phyloP scores from a whole-genome alignment of 2,329 filamentous ascomycete genomes.

The Penicillium brasilianum region DNA sequence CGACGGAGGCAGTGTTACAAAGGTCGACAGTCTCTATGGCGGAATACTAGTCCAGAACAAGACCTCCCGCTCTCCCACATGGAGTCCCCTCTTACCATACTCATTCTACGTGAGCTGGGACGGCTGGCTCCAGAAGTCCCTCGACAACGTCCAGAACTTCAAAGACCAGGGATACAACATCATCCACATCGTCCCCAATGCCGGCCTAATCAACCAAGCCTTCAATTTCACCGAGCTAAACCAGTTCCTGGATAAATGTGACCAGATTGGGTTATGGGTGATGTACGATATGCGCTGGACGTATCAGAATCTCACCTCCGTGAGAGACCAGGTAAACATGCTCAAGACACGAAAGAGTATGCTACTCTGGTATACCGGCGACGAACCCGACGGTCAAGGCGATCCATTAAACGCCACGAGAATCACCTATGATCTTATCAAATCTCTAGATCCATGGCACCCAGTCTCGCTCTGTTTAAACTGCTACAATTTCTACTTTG shows the following conservation, averaged over 20 bases:
- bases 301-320: conserved; percentile 46
- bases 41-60: conserved; percentile 51
- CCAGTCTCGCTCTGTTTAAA: conserved; percentile 65
- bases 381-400: conserved; percentile 63
- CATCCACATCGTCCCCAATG: conserved; percentile 52
- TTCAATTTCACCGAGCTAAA: conserved; percentile 48
- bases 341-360: conserved; percentile 36
- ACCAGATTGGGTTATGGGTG: conserved; percentile 52
- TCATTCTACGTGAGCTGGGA: conserved; percentile 54
- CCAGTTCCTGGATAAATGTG: conserved; percentile 50
- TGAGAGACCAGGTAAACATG: conserved; percentile 38
- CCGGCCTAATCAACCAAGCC: conserved; percentile 41
- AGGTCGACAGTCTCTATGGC: conserved; percentile 55
- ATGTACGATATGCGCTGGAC: conserved; percentile 55
- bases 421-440: conserved; percentile 53
- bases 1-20: conserved; percentile 52
- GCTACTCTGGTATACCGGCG: conserved; percentile 56
- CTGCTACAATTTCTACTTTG: conserved; percentile 66
- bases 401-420: conserved; percentile 58
- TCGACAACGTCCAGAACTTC: conserved; percentile 47
- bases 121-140: conserved; percentile 40
- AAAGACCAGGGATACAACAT: conserved; percentile 54
- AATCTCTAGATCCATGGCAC: conserved; percentile 63
- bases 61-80: conserved; percentile 29
- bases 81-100: conserved; percentile 52